Evolutionary conservation across 345 rosid species (phyloP), one percentile per base, ranked within the genome.

Genomic region (Aegle marmelos): DNA sequence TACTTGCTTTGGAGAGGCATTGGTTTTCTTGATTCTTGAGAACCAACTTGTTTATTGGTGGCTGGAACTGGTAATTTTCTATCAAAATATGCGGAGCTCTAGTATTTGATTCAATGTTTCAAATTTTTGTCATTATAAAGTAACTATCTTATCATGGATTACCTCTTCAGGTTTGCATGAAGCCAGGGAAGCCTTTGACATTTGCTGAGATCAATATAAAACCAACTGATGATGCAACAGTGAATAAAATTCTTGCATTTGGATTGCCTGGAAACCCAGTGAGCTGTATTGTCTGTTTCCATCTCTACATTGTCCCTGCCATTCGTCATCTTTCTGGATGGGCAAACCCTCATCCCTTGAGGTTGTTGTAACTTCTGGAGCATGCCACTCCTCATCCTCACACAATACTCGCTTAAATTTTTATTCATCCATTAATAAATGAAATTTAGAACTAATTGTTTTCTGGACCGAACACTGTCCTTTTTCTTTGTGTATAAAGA

Each of bases 211-310:
- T 96, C 70, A 68, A 79, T 72, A 73, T 72, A 22, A 87, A 90
- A 81, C 75, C 81, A 72, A 66, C 77, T 56, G 82, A 82, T 34
- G 83, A 84, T 79, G 68, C 54, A 45, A 56, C 31, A 45, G 65
- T 75, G 48, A 86, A 85, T 67, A 91, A 85, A 86, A 85, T 90
- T 75, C 93, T 96, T 85, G 97, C 95, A 60, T 94, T 96, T 88
- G 98, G 98, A 36, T 88, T 96, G 79, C 99, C 99, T 31, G 99
- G 99, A 83, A 94, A 96, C 86, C 99, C 98, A 79, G 99, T 90
- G 77, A 90, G 99, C 91, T 87, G 98, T 83, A 77, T 94, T 70
- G 98, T 94, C 79, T 90, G 95, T 83, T 96, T 96, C 86, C 86
- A 91, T 86, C 87, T 96, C 78, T 96, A 91, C 84, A 95, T 94